phyloP scores from a whole-genome alignment of 805 yeast species.

The Saitoella complicata region DNA sequence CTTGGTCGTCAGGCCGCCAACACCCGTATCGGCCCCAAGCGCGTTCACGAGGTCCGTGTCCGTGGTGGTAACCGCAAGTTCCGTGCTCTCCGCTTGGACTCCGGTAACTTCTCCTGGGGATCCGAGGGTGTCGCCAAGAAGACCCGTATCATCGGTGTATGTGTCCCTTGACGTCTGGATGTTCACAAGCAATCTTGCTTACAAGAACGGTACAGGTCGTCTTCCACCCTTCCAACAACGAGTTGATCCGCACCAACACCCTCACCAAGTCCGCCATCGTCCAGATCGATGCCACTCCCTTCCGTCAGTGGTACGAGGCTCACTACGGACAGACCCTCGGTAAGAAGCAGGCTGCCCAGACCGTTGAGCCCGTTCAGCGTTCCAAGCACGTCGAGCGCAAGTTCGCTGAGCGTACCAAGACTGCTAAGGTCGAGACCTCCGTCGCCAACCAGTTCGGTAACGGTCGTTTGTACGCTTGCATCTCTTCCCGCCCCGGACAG shows the following conservation, averaged over 20 bases:
- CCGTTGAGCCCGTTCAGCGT: slow-evolving; percentile 17
- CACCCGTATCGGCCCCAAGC: slow-evolving; percentile 95
- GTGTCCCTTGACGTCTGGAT: no score
- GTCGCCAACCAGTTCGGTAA: slow-evolving; percentile 95
- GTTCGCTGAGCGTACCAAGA: slow-evolving; percentile 80
- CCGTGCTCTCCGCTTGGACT: slow-evolving; percentile 98
- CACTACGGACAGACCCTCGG: slow-evolving; percentile 93
- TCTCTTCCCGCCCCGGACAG: slow-evolving; percentile 99
- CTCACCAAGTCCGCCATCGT: slow-evolving; percentile 97
- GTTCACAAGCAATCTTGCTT: no score
- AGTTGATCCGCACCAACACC: slow-evolving; percentile 99
- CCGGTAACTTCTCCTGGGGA: slow-evolving; percentile 97
- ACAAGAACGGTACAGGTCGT: slow-evolving; percentile 42
- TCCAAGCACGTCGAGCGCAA: slow-evolving; percentile 77
- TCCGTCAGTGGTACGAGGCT: slow-evolving; percentile 98
- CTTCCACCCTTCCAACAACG: slow-evolving; percentile 99
- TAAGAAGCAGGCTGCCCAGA: slow-evolving; percentile 42
- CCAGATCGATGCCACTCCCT: slow-evolving; percentile 99
- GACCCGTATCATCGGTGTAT: slow-evolving; percentile 71
- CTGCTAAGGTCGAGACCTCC: slow-evolving; percentile 73
- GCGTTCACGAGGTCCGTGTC: slow-evolving; percentile 98
- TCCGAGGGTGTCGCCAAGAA: slow-evolving; percentile 97
- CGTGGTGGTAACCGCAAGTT: slow-evolving; percentile 99
- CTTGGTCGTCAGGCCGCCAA: slow-evolving; percentile 98
- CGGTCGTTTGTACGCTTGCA: slow-evolving; percentile 96